Conservation (phyloP, 768 basidiomycete species). For the Leccinum imitatum region DNA sequence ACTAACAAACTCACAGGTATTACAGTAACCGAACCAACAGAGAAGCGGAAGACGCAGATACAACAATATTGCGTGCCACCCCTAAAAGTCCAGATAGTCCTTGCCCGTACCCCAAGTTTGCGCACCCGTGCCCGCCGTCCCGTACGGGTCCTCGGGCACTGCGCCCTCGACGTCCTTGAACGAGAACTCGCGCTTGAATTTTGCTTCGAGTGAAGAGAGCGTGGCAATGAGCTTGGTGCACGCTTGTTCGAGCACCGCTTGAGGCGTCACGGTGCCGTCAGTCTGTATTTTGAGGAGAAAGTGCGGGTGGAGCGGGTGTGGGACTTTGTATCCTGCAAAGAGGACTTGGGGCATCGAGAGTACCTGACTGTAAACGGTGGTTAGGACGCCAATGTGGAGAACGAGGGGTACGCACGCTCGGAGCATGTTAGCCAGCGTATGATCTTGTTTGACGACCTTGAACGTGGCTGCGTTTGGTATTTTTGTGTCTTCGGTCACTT, state of each 20-base stretch:
- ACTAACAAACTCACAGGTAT: constrained; percentile 3
- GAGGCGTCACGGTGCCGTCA: constrained; percentile 81
- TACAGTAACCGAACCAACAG: not conserved
- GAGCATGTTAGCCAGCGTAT: constrained; percentile 96
- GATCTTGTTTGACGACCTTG: constrained; percentile 94
- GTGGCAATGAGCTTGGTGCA: constrained; percentile 78
- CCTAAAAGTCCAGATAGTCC: constrained; percentile 57
- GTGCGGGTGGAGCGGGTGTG: constrained; percentile 92
- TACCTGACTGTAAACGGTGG: constrained; percentile 65
- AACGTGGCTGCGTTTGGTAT: constrained; percentile 97
- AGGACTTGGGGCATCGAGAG: constrained; percentile 83
- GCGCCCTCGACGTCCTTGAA: constrained; percentile 68
- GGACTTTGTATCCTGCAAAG: constrained; percentile 98
- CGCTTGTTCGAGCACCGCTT: constrained; percentile 79
- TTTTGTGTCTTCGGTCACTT: constrained; percentile 93
- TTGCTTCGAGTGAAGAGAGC: constrained; percentile 63
- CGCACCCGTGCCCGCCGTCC: constrained; percentile 39
- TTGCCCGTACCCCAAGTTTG: constrained; percentile 47
- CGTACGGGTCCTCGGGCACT: constrained; percentile 51
- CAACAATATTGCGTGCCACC: not conserved
- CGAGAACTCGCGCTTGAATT: constrained; percentile 82
- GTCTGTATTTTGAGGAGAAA: constrained; percentile 97
- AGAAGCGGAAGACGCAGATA: not conserved
- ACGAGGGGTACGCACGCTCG: constrained; percentile 62
- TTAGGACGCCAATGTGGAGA: not conserved